Evolutionary conservation across 2,329 filamentous ascomycete species (phyloP), one percentile per base, ranked within the genome.

Genomic region (Paramyrothecium sp.): DNA sequence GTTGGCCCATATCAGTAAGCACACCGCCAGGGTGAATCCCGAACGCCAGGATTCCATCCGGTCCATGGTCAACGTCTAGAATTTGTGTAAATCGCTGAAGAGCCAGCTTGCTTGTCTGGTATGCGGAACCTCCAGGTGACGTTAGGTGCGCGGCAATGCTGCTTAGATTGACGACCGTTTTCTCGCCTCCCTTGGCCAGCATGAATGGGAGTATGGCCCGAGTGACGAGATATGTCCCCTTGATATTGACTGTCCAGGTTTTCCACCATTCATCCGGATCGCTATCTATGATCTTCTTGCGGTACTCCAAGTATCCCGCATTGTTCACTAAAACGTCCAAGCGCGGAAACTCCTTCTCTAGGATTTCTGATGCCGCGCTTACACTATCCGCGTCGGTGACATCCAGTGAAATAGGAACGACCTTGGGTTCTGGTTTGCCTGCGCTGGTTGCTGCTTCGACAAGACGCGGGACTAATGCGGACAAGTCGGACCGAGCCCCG

Each of bases 81-180:
- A 75, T 78, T 62, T 85, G 80, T 0, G 76, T 79, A 49, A 85
- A 72, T 16, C 80, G 71, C 17, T 78, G 62, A 22, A 82, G 59
- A 2, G 80, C 81, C 17, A 83, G 68, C 64, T 85, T 84, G 47
- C 70, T 73, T 2, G 72, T 72, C 56, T 76, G 72, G 58, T 85
- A 86, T 1, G 71, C 71, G 34, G 75, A 76, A 2, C 69, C 62
- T 5, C 76, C 73, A 0, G 64, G 63, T 2, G 60, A 60, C 8
- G 73, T 64, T 54, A 74, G 56, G 54, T 74, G 70, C 1, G 71
- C 76, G 2, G 74, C 81, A 2, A 79, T 71, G 54, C 76, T 79
- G 3, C 69, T 71, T 21, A 83, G 66, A 57, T 78, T 79, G 52
- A 84, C 68, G 21, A 85, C 71, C 0, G 73, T 77, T 64, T 77